Evolutionary conservation across 805 yeast genomes (phyloP).

Genomic region (Ogataea dorogensis): DNA sequence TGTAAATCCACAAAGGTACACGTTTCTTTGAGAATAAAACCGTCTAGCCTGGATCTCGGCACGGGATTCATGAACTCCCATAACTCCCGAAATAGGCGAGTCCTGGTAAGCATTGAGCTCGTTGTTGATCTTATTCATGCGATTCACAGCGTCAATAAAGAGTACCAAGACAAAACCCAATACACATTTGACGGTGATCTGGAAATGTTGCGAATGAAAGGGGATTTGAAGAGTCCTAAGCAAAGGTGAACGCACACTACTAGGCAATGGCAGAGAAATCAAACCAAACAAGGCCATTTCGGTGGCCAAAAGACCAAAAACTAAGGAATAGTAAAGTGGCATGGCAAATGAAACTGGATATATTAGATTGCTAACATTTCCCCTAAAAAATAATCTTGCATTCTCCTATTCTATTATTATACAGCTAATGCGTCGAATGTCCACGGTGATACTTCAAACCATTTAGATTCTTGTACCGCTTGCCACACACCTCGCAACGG

Average conservation of each 20-base stretch:
- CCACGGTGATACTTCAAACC: constrained; percentile 97
- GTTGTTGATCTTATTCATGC: constrained; percentile 66
- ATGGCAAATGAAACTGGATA: constrained; percentile 17
- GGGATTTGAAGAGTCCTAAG: constrained; percentile 64
- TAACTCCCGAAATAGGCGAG: constrained; percentile 27
- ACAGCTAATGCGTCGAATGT: constrained; percentile 77
- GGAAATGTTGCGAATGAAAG: constrained; percentile 67
- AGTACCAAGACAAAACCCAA: constrained; percentile 80
- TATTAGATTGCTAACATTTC: constrained; percentile 8
- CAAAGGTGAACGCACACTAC: constrained; percentile 65
- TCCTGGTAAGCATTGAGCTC: constrained; percentile 46
- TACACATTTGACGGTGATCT: constrained; percentile 75
- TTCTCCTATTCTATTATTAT: constrained; percentile 8
- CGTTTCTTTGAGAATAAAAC: constrained; percentile 94
- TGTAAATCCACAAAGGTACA: constrained; percentile 94
- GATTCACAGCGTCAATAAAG: constrained; percentile 84
- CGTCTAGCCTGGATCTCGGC: constrained; percentile 86
- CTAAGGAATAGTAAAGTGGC: constrained; percentile 34
- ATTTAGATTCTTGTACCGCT: constrained; percentile 91
- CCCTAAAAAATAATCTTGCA: constrained; percentile 1
- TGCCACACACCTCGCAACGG: constrained; percentile 97
- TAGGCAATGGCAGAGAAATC: constrained; percentile 84
- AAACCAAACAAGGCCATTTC: constrained; percentile 80
- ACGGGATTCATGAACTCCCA: constrained; percentile 52
- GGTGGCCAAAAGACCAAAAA: constrained; percentile 70